These are phyloP conservation scores for Microcera coccophila DNA, from an alignment of 2,329 filamentous ascomycete species.

Conservation along the genomic window DNA sequence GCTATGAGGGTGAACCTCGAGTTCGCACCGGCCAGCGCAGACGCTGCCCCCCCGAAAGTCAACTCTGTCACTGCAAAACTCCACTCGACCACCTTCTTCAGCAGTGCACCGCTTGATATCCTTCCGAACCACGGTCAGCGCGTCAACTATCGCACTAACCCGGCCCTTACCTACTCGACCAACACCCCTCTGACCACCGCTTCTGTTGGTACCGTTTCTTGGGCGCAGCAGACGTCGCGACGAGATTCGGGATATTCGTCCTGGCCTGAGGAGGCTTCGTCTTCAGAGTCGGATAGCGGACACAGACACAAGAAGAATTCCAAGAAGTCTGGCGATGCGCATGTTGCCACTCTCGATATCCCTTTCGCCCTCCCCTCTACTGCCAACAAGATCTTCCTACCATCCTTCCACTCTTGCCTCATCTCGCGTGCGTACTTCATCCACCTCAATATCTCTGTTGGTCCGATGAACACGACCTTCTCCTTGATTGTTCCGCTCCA, in stretches of 20 bases:
- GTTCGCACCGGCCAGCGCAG: conserved; percentile 44
- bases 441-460: conserved; percentile 43
- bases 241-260: conserved; percentile 54
- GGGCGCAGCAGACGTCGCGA: conserved; percentile 39
- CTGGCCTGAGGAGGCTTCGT: conserved; percentile 34
- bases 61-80: conserved; percentile 49
- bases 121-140: conserved; percentile 51
- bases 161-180: conserved; percentile 45
- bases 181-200: conserved; percentile 40
- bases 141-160: conserved; percentile 37
- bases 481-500: conserved; percentile 49
- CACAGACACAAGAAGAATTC: conserved; percentile 21
- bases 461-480: conserved; percentile 41
- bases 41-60: conserved; percentile 45
- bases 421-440: conserved; percentile 53
- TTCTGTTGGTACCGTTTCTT: conserved; percentile 35
- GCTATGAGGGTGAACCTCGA: conserved; percentile 43
- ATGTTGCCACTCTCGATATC: conserved; percentile 43
- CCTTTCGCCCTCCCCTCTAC: conserved; percentile 46
- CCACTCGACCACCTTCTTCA: conserved; percentile 50
- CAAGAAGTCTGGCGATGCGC: conserved; percentile 32
- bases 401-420: conserved; percentile 57
- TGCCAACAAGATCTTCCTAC: conserved; percentile 50
- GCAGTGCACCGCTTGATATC: conserved; percentile 40
- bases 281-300: conserved; percentile 34